phyloP scores from a whole-genome alignment of 768 basidiomycete species.

The Macrocybe gigantea region DNA sequence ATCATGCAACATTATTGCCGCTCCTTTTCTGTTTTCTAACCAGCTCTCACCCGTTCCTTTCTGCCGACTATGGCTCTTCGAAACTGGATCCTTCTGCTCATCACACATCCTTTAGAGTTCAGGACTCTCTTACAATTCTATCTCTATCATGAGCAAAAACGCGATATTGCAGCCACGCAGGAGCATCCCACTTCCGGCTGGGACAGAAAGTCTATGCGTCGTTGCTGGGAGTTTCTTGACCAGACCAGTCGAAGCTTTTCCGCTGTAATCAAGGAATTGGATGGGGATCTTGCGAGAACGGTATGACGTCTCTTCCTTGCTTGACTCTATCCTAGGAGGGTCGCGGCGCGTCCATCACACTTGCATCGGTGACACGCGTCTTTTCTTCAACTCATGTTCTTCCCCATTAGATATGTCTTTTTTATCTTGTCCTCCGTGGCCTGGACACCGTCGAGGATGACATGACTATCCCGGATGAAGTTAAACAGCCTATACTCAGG shows the following conservation, averaged over 20 bases:
- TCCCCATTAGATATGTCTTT: constrained; percentile 74
- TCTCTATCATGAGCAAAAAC: constrained; percentile 73
- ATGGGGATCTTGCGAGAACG: constrained; percentile 88
- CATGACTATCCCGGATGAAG: constrained; percentile 85
- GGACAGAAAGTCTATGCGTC: constrained; percentile 80
- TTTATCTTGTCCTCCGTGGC: constrained; percentile 90
- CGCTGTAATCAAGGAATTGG: constrained; percentile 91
- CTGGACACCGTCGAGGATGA: constrained; percentile 99
- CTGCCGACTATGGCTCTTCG: constrained; percentile 41
- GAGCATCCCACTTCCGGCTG: constrained; percentile 82
- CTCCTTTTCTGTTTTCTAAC: no score
- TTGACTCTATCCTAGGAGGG: neutral
- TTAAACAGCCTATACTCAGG: constrained; percentile 84
- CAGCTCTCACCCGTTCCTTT: neutral
- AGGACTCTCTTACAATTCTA: constrained; percentile 78
- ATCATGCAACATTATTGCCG: no score
- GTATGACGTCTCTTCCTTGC: constrained; percentile 42
- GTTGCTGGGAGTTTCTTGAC: constrained; percentile 90
- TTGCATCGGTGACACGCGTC: neutral
- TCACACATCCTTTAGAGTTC: constrained; percentile 83
- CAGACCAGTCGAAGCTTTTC: constrained; percentile 85
- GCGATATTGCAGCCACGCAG: constrained; percentile 71
- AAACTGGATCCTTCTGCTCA: constrained; percentile 58
- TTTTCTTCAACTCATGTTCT: neutral
- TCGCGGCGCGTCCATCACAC: neutral